Base-by-base conservation (phyloP, 768 basidiomycete genomes). In the Dacryopinax spathularia region DNA sequence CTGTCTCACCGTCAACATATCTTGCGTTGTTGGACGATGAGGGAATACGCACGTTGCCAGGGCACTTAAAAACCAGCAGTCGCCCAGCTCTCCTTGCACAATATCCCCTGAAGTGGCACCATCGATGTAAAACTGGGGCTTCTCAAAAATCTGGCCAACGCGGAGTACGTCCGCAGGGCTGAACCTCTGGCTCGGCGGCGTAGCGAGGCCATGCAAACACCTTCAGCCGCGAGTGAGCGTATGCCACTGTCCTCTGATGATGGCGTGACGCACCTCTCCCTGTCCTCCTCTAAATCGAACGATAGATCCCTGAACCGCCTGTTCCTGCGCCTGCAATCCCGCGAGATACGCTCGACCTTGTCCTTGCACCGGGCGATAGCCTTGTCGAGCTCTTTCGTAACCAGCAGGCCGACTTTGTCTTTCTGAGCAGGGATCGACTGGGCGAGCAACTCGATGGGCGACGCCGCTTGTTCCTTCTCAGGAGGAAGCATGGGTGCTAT, bases 261-360 rank as follows among this genome's bases (percentile, higher is more conserved):
- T 15, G 18, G 25, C 25, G 18, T 15, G 31, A 56, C 48, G 48
- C 13, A 56, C 48, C 48, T 56, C 1, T 69, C 64, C 60, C 64
- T 59, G 67, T 81, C 79, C 36, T 75, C 75, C 62, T 78, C 78
- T 2, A 81, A 69, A 67, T 84, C 83, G 63, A 83, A 84, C 66
- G 82, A 82, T 27, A 80, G 72, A 70, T 84, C 83, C 68, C 83
- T 81, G 69, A 81, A 82, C 65, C 79, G 80, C 35, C 80, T 70
- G 66, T 83, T 83, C 64, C 75, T 77, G 2, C 69, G 70, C 43
- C 77, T 70, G 62, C 82, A 83, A 25, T 79, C 74, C 20, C 68
- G 73, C 0, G 79, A 76, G 41, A 83, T 82, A 13, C 72, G 70
- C 15, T 72, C 71, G 9, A 83, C 82, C 62, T 73, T 77, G 2